Conservation (phyloP, 352 stramenopile species). For the Peronospora farinosa region DNA sequence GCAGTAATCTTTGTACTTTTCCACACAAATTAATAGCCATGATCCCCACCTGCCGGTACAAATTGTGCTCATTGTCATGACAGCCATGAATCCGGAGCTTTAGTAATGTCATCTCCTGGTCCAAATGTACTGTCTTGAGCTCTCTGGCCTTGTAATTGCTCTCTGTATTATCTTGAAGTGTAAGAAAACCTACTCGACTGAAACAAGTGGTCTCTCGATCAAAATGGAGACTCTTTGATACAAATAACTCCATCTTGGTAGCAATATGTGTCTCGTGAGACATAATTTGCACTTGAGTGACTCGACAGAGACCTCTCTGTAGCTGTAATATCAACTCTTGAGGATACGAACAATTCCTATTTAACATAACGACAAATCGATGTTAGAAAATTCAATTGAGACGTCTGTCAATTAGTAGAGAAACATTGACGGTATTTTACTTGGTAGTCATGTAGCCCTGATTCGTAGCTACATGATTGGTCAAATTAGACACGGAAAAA, state of each 20-base stretch:
- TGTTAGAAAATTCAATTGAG: background rate
- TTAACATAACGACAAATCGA: background rate
- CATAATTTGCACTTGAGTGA: conserved; percentile 87
- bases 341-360: conserved; percentile 89
- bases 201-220: conserved; percentile 47
- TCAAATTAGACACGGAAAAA: conserved; percentile 81
- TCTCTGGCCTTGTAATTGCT: conserved; percentile 85
- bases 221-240: conserved; percentile 45
- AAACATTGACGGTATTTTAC: conserved; percentile 15
- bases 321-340: conserved; percentile 88
- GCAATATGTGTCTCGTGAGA: conserved; percentile 90
- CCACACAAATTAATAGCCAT: conserved; percentile 87
- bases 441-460: conserved; percentile 77
- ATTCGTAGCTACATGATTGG: conserved; percentile 57
- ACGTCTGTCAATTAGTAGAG: background rate
- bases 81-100: conserved; percentile 87
- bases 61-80: conserved; percentile 86
- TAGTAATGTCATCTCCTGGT: conserved; percentile 74
- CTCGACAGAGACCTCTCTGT: conserved; percentile 47
- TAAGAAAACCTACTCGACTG: conserved; percentile 76
- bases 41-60: conserved; percentile 89
- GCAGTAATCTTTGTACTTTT: conserved; percentile 41
- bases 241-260: conserved; percentile 90
- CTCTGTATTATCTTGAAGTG: conserved; percentile 77
- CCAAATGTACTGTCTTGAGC: conserved; percentile 90